Evolutionary conservation across 257 asterid species (phyloP), one percentile per base, ranked within the genome.

Genomic region (Oldenlandia corymbosa): DNA sequence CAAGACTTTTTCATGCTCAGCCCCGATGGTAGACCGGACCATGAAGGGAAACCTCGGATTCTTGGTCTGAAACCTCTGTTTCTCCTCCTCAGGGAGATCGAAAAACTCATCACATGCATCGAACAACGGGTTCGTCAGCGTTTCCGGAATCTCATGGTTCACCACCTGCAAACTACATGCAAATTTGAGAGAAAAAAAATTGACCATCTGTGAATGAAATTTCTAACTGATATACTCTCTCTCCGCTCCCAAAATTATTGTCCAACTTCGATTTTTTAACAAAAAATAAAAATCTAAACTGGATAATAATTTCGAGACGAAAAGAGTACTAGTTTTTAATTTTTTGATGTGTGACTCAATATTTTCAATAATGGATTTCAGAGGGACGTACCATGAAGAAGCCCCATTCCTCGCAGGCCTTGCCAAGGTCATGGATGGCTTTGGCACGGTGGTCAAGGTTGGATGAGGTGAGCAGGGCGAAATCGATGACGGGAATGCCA

Each of bases 1-100:
- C 60, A 68, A 66, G 11, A 74, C 42, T 41, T 58, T 56, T 21
- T 90, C 95, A 10, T 60, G 58, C 56, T 87, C 85, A 70, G 84
- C 85, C 78, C 95, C 88, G 47, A 94, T 85, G 7, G 94, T 95
- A 28, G 73, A 87, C 69, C 91, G 77, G 26, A 87, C 77, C 62
- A 57, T 57, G 28, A 57, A 10, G 18, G 92, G 92, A 41, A 80
- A 83, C 64, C 74, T 28, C 5, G 84, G 83, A 54, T 85, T 49
- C 61, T 74, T 52, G 0, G 85, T 84, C 64, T 78, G 73, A 62
- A 75, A 83, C 23, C 69, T 68, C 0, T 74, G 81, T 75, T 90
- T 90, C 16, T 87, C 97, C 53, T 81, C 92, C 43, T 87, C 94
- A 0, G 80, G 7, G 63, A 90, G 60, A 69, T 79, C 46, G 71